Evolutionary conservation across 768 basidiomycete genomes (phyloP), one percentile per base, ranked within the genome.

Genomic region (Lactarius evosmus): DNA sequence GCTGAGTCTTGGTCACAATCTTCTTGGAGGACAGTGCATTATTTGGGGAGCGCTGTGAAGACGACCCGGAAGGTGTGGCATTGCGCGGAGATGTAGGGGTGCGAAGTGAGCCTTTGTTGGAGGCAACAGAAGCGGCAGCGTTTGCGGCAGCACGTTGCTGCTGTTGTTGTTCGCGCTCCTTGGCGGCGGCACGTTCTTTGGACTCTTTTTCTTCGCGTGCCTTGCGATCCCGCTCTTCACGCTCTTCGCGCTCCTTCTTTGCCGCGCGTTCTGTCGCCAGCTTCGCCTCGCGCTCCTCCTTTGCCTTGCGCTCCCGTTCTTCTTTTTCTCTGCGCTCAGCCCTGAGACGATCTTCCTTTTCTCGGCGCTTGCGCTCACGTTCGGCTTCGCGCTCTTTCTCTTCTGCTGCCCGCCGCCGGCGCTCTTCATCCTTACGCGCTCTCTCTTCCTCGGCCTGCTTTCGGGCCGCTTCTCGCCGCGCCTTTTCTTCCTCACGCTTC

Each of bases 401-500:
- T 70, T 93, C 89, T 40, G 86, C 83, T 63, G 85, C 75, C 29
- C 91, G 86, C 72, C 86, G 85, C 61, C 89, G 84, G 33, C 81
- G 78, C 73, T 95, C 93, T 74, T 97, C 95, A 50, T 94, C 93
- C 72, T 88, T 91, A 61, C 86, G 83, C 49, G 82, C 78, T 70
- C 83, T 87, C 75, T 95, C 94, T 72, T 96, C 95, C 63, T 95
- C 93, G 32, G 83, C 83, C 58, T 82, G 85, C 73, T 88, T 88
- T 63, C 87, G 86, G 62, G 81, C 81, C 56, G 85, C 83, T 70
- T 98, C 95, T 25, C 90, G 86, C 67, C 82, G 83, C 2, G 76
- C 75, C n/a, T 89, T 85, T 64, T 97, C 94, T 75, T 98, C 96
- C 67, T 97, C 95, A 27, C 85, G 84, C 69, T 85, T 87, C 78